Evolutionary conservation across 2,329 filamentous ascomycete genomes (phyloP).

Genomic region (Lasiodiplodia theobromae): DNA sequence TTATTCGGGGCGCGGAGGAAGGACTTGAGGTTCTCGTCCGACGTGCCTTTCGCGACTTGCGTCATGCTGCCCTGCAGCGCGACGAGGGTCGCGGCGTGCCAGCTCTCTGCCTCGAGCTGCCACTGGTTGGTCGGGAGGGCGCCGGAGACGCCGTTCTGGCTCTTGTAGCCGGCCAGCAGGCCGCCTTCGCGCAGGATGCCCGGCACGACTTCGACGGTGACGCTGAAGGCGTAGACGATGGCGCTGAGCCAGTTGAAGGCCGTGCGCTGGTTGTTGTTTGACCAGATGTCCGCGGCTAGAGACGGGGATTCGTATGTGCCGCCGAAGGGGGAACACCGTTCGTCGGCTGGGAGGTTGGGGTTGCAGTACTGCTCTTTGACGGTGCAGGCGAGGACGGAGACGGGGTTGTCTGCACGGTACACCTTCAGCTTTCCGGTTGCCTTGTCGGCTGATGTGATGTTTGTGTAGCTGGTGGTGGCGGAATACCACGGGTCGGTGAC

Average conservation of each 20-base stretch:
- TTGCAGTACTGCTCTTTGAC: conserved; percentile 30
- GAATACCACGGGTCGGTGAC: conserved; percentile 13
- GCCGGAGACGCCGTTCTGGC: too few relatives aligned
- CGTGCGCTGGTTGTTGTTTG: too few relatives aligned
- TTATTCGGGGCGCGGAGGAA: background rate
- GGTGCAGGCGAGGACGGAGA: conserved; percentile 27
- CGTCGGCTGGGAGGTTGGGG: conserved; percentile 4
- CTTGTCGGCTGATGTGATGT: background rate
- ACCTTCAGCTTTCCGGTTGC: background rate
- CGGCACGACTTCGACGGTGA: background rate
- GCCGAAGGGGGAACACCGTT: conserved; percentile 6
- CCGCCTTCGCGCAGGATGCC: background rate
- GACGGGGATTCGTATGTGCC: background rate
- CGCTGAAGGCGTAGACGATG: background rate
- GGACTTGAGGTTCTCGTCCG: background rate
- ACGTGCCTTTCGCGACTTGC: background rate
- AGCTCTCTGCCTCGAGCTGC: conserved; percentile 32
- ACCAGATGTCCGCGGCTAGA: background rate
- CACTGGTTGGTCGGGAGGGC: conserved; percentile 31
- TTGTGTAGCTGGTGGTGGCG: background rate
- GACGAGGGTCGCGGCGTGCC: conserved; percentile 19
- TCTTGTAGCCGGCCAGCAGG: background rate
- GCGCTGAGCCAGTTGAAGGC: background rate
- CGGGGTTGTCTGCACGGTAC: conserved; percentile 21
- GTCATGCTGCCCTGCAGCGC: conserved; percentile 23